A percentile compares a stretch with the other conserved stretches of the same genome.
phyloP scores from a whole-genome alignment of 768 basidiomycete genomes.

The Rubroboletus satanas region DNA sequence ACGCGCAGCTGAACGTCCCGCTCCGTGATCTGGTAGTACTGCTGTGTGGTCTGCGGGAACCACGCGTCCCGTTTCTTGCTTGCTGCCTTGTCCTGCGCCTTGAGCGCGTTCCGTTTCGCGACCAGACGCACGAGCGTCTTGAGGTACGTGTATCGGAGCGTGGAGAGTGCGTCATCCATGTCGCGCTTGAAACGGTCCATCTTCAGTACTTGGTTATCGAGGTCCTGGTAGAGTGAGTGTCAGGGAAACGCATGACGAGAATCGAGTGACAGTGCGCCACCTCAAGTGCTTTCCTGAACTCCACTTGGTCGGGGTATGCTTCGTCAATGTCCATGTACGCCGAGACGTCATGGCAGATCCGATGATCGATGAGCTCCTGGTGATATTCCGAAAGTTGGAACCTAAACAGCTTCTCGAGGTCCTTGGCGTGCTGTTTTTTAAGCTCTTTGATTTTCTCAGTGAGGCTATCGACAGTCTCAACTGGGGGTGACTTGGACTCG shows the following conservation, averaged over 20 bases:
- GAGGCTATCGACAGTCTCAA: slow-evolving; percentile 28
- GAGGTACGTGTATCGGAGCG: slow-evolving; percentile 31
- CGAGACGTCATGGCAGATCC: slow-evolving; percentile 21
- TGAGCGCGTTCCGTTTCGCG: slow-evolving; percentile 7
- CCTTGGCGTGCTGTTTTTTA: slow-evolving; percentile 27
- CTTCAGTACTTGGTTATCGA: slow-evolving; percentile 15
- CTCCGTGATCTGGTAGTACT: slow-evolving; percentile 30
- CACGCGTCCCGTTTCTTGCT: slow-evolving; percentile 30
- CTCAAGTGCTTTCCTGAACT: slow-evolving; percentile 23
- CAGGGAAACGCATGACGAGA: background rate
- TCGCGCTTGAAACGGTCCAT: slow-evolving; percentile 23
- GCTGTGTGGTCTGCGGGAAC: slow-evolving; percentile 30
- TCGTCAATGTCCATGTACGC: slow-evolving; percentile 29
- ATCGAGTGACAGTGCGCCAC: slow-evolving; percentile 3
- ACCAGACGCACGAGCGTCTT: slow-evolving; percentile 20
- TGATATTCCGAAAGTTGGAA: slow-evolving; percentile 31
- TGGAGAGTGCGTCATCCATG: slow-evolving; percentile 28
- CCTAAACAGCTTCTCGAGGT: slow-evolving; percentile 29
- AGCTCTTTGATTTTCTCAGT: slow-evolving; percentile 29
- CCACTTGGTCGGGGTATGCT: slow-evolving; percentile 22
- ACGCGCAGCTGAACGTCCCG: slow-evolving; percentile 48
- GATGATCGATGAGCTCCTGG: slow-evolving; percentile 34
- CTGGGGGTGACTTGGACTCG: background rate
- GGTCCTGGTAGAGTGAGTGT: slow-evolving; percentile 9
- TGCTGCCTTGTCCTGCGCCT: slow-evolving; percentile 16